Evolutionary conservation across 495 filamentous ascomycete species (phyloP).

Genomic region (Achaetomiella virescens): DNA sequence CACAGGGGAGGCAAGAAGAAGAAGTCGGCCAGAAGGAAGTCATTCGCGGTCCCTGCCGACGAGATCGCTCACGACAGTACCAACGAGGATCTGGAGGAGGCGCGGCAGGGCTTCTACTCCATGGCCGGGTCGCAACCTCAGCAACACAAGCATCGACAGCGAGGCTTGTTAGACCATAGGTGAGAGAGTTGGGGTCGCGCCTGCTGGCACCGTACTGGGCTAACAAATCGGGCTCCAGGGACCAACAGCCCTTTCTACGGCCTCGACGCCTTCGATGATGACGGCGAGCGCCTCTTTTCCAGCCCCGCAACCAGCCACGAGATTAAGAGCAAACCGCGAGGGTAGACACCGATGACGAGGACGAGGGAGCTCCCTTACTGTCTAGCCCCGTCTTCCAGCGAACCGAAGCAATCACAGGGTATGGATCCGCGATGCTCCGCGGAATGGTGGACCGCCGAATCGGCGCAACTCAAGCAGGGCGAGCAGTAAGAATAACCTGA

Average conservation of each 20-base stretch:
- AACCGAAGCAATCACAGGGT: conserved; percentile 28
- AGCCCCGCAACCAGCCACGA: conserved; percentile 28
- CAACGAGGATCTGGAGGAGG: conserved; percentile 30
- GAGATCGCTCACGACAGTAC: conserved; percentile 35
- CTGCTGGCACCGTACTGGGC: not conserved
- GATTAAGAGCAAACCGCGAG: conserved; percentile 26
- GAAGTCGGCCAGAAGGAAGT: conserved; percentile 51
- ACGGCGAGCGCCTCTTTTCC: conserved; percentile 32
- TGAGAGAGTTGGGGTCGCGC: conserved; percentile 24
- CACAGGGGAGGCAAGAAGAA: conserved; percentile 53
- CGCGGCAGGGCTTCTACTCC: conserved; percentile 50
- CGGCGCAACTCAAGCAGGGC: conserved; percentile 38
- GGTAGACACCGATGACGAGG: conserved; percentile 38
- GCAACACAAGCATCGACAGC: conserved; percentile 77
- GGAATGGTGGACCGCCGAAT: conserved; percentile 23
- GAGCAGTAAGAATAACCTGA: conserved; percentile 27
- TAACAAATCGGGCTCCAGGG: conserved; percentile 38
- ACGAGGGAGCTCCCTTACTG: conserved; percentile 58
- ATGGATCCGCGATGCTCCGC: conserved; percentile 33
- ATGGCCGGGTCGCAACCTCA: conserved; percentile 53
- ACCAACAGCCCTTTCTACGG: conserved; percentile 61
- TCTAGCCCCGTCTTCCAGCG: conserved; percentile 31
- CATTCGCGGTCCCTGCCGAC: conserved; percentile 50
- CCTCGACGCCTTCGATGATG: conserved; percentile 55
- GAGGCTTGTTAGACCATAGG: conserved; percentile 77